These are phyloP conservation scores for Solanum acaule DNA, from an alignment of 257 asterid species.

Conservation along the genomic window DNA sequence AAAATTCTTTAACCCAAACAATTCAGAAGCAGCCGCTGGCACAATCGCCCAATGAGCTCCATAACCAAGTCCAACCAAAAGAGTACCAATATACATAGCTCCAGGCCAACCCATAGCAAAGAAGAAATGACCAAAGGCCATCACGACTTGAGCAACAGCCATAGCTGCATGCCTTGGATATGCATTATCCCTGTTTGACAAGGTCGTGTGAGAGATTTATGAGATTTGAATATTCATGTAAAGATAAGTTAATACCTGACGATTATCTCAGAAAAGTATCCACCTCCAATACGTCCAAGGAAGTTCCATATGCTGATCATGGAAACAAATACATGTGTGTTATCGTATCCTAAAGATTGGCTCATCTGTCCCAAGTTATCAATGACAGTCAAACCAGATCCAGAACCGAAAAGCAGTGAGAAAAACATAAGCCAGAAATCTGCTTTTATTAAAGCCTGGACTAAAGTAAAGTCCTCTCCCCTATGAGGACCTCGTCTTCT, in stretches of 20 bases:
- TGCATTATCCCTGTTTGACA: constrained; percentile 57
- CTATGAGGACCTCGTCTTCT: constrained; percentile 40
- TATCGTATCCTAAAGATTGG: constrained; percentile 43
- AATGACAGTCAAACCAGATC: constrained; percentile 57
- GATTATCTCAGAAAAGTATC: constrained; percentile 51
- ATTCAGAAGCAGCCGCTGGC: constrained; percentile 88
- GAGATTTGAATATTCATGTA: background rate
- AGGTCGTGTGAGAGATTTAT: constrained; percentile 1
- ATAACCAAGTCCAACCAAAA: constrained; percentile 85
- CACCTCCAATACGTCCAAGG: constrained; percentile 58
- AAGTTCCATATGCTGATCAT: constrained; percentile 66
- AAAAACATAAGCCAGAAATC: constrained; percentile 58
- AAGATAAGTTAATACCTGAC: constrained; percentile 24
- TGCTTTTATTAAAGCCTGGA: constrained; percentile 48
- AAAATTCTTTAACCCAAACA: constrained; percentile 76
- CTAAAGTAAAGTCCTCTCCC: constrained; percentile 55
- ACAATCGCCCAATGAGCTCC: constrained; percentile 98
- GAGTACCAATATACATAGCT: constrained; percentile 73
- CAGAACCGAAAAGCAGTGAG: constrained; percentile 52
- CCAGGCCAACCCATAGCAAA: constrained; percentile 94
- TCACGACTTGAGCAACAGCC: constrained; percentile 60
- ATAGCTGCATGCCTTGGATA: constrained; percentile 74
- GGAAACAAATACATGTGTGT: constrained; percentile 45
- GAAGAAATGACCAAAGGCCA: constrained; percentile 82
- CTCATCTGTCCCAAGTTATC: constrained; percentile 64